A percentile compares a stretch with the other conserved stretches of the same genome.
phyloP scores from a whole-genome alignment of 805 yeast genomes.

The Hanseniaspora mollemarum region DNA sequence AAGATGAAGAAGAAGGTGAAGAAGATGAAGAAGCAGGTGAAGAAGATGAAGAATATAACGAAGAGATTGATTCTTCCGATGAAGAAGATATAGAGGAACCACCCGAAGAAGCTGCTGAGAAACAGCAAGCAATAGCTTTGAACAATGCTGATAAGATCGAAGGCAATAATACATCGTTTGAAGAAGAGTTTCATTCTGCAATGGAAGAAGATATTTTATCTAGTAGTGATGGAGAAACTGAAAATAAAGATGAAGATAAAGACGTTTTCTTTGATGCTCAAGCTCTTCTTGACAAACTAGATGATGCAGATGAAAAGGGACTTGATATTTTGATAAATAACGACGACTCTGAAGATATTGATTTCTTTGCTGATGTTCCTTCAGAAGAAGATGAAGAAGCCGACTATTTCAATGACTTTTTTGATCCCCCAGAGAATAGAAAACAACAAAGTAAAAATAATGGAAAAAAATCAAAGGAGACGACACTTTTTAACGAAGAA shows the following conservation, averaged over 20 bases:
- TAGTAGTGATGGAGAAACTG: constrained; percentile 23
- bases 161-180: constrained; percentile 23
- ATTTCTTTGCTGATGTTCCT: constrained; percentile 41
- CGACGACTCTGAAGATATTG: constrained; percentile 32
- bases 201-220: constrained; percentile 23
- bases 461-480: constrained; percentile 15
- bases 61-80: no score
- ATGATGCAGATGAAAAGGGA: constrained; percentile 26
- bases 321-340: constrained; percentile 21
- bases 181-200: constrained; percentile 21
- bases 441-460: constrained; percentile 9
- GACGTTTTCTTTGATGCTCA: constrained; percentile 24
- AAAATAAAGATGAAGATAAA: constrained; percentile 23
- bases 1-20: constrained; percentile 16
- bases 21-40: constrained; percentile 19
- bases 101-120: constrained; percentile 20
- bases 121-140: constrained; percentile 18
- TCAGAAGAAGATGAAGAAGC: constrained; percentile 46
- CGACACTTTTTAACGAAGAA: constrained; percentile 41
- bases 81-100: constrained; percentile 22
- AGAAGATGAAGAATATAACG: constrained; percentile 19
- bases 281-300: constrained; percentile 20
- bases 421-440: constrained; percentile 32
- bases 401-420: constrained; percentile 56
- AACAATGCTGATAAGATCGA: constrained; percentile 24